Base-by-base conservation (phyloP, 768 basidiomycete genomes). In the Mycena filopes region DNA sequence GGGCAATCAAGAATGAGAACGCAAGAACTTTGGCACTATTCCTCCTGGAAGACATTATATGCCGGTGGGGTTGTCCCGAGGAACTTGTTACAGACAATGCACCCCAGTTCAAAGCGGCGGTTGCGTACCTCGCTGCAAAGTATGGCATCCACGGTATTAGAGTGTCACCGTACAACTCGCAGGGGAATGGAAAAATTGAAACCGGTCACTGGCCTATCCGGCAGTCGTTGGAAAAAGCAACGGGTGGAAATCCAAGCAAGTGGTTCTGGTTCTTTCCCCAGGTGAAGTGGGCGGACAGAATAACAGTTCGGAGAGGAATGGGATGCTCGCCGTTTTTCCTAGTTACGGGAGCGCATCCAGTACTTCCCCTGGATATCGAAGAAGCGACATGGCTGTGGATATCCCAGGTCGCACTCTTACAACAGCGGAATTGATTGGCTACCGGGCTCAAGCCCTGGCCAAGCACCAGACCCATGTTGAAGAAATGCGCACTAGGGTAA, bases 101-200 rank as follows among this genome's bases (percentile, higher is more conserved):
- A 0, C 65, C 74, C 0, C 72, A 72, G 0, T 78, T 76, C 21
- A 25, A 77, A 1, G 63, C 70, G 0, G 80, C 74, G 2, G 25
- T 69, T 5, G 55, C 67, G 1, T 64, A 38, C 29, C 54, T 76
- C 0, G 46, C 47, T 1, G 59, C 71, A 16, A 66, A 67, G 15
- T 78, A 78, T 16, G 58, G 78, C 1, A 81, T 85, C n/a, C 56
- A 60, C 0, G 80, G 82, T 36, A 83, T 84, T 15, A 63, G 72
- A 0, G 82, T 84, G 2, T 81, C 77, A 0, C 69, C 76, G 0
- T 84, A 84, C 70, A 84, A 84, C 55, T 82, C 78, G 0, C 74
- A 70, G 2, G 79, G 80, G 0, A 84, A 85, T n/a, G 76, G 83
- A 0, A 62, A 77, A 0, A 71, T 83, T 0, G 77, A 84, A 54